Percentiles rank a stretch among this genome's conserved stretches.
These are phyloP conservation scores for Glycyrrhiza uralensis DNA, from an alignment of 306 rosid genomes.

Conservation along the genomic window DNA sequence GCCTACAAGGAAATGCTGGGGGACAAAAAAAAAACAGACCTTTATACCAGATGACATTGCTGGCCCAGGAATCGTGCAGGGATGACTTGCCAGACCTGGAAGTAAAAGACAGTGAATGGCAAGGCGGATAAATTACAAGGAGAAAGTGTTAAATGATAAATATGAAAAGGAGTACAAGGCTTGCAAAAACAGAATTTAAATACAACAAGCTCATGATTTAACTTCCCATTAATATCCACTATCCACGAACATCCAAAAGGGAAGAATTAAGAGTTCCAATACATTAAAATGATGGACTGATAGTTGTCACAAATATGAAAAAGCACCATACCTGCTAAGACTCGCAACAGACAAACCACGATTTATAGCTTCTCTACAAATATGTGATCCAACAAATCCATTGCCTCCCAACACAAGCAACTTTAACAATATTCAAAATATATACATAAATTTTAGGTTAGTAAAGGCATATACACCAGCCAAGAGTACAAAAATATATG, in stretches of 20 bases:
- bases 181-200: neutral
- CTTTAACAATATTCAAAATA: slow-evolving; percentile 41
- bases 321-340: slow-evolving; percentile 65
- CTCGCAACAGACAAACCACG: slow-evolving; percentile 81
- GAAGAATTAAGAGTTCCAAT: neutral
- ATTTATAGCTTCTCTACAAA: slow-evolving; percentile 76
- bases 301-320: neutral
- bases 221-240: neutral
- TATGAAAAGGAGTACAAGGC: neutral
- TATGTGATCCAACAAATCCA: slow-evolving; percentile 95
- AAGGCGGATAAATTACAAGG: neutral
- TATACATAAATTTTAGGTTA: neutral
- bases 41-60: slow-evolving; percentile 67
- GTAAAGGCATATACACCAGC: neutral
- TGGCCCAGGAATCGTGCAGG: slow-evolving; percentile 77
- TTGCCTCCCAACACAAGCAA: slow-evolving; percentile 96
- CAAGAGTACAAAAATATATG: neutral
- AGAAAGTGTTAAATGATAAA: neutral
- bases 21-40: slow-evolving; percentile 37
- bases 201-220: neutral
- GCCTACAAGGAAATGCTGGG: slow-evolving; percentile 3
- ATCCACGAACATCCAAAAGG: neutral
- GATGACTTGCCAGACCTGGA: slow-evolving; percentile 90
- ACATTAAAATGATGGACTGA: neutral
- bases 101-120: slow-evolving; percentile 15